Percentiles rank a stretch among this genome's conserved stretches.
Evolutionary conservation across 2,329 filamentous ascomycete species (phyloP).

Genomic region (Penicillium sp.): DNA sequence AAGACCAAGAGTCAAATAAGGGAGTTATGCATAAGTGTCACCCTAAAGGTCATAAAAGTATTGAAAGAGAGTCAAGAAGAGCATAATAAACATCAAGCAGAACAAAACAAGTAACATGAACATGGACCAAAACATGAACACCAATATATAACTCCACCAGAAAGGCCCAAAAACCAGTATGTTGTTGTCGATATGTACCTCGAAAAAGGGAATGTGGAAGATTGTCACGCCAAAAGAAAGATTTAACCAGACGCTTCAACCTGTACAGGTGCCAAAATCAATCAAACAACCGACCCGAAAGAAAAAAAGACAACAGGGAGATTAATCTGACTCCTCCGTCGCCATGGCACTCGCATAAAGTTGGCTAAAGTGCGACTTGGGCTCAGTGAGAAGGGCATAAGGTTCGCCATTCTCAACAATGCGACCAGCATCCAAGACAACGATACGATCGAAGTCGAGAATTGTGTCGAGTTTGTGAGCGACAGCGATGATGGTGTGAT

Average conservation of each 20-base stretch:
- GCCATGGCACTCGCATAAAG: slow-evolving; percentile 32
- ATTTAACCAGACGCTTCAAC: slow-evolving; percentile 12
- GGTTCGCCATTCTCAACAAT: slow-evolving; percentile 41
- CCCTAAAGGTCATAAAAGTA: neutral
- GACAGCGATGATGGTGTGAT: slow-evolving; percentile 60
- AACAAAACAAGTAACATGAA: slow-evolving; percentile 4
- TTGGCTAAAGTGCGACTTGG: slow-evolving; percentile 39
- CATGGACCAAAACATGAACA: neutral
- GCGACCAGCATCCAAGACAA: slow-evolving; percentile 38
- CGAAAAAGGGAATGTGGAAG: slow-evolving; percentile 8
- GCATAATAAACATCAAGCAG: slow-evolving; percentile 9
- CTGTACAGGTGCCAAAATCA: slow-evolving; percentile 18
- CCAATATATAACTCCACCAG: slow-evolving; percentile 15
- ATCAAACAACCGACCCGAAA: neutral
- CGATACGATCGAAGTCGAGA: slow-evolving; percentile 41
- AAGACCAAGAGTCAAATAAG: too few relatives aligned
- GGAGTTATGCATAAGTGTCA: neutral
- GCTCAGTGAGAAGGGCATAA: slow-evolving; percentile 36
- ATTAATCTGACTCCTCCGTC: slow-evolving; percentile 24
- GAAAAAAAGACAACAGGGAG: neutral
- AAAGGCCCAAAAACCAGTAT: slow-evolving; percentile 8
- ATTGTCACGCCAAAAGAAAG: slow-evolving; percentile 11
- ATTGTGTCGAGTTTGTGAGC: slow-evolving; percentile 56
- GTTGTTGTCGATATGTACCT: slow-evolving; percentile 26
- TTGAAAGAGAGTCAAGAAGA: slow-evolving; percentile 18